These are phyloP conservation scores for Lachnellula occidentalis DNA, from an alignment of 2,329 filamentous ascomycete genomes.

Conservation along the genomic window DNA sequence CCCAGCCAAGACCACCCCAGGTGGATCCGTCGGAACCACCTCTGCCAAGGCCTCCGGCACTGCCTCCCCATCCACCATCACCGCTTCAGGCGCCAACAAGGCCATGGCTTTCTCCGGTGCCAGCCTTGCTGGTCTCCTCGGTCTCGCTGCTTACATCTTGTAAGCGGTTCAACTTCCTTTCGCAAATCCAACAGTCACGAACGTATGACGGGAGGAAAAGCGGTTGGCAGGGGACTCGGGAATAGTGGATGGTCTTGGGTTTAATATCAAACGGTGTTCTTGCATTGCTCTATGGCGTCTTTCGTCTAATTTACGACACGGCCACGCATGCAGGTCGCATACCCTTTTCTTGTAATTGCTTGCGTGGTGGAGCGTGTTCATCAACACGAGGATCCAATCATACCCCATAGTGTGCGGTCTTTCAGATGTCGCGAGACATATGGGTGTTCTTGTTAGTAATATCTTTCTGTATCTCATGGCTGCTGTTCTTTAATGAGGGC, in stretches of 20 bases:
- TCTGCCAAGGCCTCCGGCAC: conserved; percentile 23
- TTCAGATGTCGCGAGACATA: conserved; percentile 25
- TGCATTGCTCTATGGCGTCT: conserved; percentile 36
- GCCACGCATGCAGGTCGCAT: conserved; percentile 32
- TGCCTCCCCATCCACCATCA: conserved; percentile 34
- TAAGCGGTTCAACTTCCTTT: conserved; percentile 32
- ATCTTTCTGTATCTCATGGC: background rate
- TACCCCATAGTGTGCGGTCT: conserved; percentile 35
- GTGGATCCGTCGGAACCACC: conserved; percentile 20
- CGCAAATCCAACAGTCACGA: conserved; percentile 47
- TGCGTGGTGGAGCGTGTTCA: conserved; percentile 34
- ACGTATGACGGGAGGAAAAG: conserved; percentile 36
- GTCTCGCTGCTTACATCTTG: conserved; percentile 45
- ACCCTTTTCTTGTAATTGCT: conserved; percentile 41
- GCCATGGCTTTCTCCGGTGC: conserved; percentile 51
- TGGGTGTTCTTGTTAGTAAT: conserved; percentile 1
- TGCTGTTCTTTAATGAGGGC: conserved; percentile 1
- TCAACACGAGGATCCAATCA: conserved; percentile 32
- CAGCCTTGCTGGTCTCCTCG: conserved; percentile 55
- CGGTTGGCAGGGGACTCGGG: conserved; percentile 28
- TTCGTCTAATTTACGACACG: conserved; percentile 24
- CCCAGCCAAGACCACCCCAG: conserved; percentile 18
- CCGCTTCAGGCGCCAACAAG: conserved; percentile 53
- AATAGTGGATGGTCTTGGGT: conserved; percentile 25
- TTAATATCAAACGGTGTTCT: conserved; percentile 31